phyloP scores from a whole-genome alignment of 192 early-diverging fungal genomes.

The Linnemannia exigua region DNA sequence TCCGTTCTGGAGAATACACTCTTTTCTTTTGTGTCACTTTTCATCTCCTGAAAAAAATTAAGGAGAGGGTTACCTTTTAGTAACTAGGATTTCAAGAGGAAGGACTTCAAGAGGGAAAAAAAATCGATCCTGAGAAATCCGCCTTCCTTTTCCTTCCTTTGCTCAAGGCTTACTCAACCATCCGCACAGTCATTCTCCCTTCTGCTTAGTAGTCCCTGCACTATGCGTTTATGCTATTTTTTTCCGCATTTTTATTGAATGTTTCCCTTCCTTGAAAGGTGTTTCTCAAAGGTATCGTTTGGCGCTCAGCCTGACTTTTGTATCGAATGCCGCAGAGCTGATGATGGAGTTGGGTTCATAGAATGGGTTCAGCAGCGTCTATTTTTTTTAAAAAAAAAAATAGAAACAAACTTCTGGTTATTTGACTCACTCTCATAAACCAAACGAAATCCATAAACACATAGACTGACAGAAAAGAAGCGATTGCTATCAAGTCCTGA shows the following conservation, averaged over 20 bases:
- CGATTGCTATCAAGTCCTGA: no score
- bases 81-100: no score
- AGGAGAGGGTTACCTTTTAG: no score
- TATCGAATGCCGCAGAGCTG: conserved; percentile 82
- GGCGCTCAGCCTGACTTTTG: conserved; percentile 79
- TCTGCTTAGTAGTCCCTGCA: no score
- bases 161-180: no score
- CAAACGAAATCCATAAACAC: not conserved
- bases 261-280: not conserved
- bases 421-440: not conserved
- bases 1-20: not conserved
- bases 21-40: not conserved
- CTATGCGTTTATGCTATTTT: not conserved
- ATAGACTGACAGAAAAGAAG: not conserved
- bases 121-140: no score
- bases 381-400: conserved; percentile 30
- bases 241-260: conserved; percentile 13
- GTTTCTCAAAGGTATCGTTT: conserved; percentile 77
- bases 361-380: conserved; percentile 93
- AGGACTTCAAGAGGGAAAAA: no score
- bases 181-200: no score
- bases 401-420: not conserved
- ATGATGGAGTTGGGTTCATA: conserved; percentile 89
- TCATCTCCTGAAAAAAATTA: not conserved
- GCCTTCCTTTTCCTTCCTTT: no score